Percentiles rank a stretch among this genome's conserved stretches.
Conservation (phyloP, 306 rosid species). For the Chamaecrista fasciculata region DNA sequence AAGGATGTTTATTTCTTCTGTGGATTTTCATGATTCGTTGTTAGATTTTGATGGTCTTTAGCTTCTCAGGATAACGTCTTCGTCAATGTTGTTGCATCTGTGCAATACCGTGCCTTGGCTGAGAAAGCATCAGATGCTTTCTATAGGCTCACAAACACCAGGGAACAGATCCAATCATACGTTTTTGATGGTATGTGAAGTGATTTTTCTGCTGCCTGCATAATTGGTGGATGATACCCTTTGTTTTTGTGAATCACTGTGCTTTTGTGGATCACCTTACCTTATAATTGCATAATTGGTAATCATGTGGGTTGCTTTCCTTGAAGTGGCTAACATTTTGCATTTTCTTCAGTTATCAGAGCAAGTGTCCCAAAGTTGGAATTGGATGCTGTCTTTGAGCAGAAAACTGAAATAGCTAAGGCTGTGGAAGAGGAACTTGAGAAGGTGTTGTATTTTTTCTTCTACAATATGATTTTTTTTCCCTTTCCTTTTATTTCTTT, state of each 20-base stretch:
- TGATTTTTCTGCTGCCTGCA: slow-evolving; percentile 4
- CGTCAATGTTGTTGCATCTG: slow-evolving; percentile 64
- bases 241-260: not conserved
- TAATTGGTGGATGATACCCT: not conserved
- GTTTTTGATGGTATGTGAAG: slow-evolving; percentile 61
- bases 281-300: slow-evolving; percentile 18
- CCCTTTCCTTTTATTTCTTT: not conserved
- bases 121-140: slow-evolving; percentile 67
- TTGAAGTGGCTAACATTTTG: slow-evolving; percentile 16
- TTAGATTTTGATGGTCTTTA: slow-evolving; percentile 21
- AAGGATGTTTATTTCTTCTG: slow-evolving; percentile 5
- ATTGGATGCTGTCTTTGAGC: slow-evolving; percentile 64
- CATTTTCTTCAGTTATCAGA: slow-evolving; percentile 52
- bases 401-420: slow-evolving; percentile 66
- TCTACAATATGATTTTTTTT: not conserved
- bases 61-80: slow-evolving; percentile 64
- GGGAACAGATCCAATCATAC: slow-evolving; percentile 66
- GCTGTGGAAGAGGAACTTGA: slow-evolving; percentile 68
- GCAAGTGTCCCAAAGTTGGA: slow-evolving; percentile 71
- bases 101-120: slow-evolving; percentile 62
- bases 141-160: slow-evolving; percentile 66
- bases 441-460: slow-evolving; percentile 44
- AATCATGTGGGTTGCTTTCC: not conserved
- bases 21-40: slow-evolving; percentile 11
- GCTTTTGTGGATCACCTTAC: not conserved